Base-by-base conservation (phyloP, 345 rosid genomes). In the Eucalyptus shirleyi region DNA sequence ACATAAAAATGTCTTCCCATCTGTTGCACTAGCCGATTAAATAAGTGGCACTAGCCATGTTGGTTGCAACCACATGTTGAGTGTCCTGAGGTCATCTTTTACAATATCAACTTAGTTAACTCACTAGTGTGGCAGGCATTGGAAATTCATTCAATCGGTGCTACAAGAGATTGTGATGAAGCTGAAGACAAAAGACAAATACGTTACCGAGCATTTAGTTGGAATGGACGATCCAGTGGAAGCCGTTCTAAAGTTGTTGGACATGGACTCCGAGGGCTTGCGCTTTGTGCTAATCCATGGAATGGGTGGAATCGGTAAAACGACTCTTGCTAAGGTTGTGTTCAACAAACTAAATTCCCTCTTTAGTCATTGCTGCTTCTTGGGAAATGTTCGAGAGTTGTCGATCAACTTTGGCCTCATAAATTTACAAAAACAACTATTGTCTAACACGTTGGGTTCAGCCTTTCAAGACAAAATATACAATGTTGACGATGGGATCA, bases 401-500 rank as follows among this genome's bases (percentile, higher is more conserved):
- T 59, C 15, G 5, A 5, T 0, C 15, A 0, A 7, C 2, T 59
- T 2, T 59, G 65, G 30, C n/a, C 5, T 26, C 13, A 26, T 24
- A 2, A 26, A 1, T 11, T 59, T 59, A 3, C n/a, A 59, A 2
- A 59, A 59, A 59, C 67, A 59, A 59, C 0, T 59, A 59, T 59
- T 59, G 13, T 59, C 15, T 11, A 0, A 0, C n/a, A 59, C 13
- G 5, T 59, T 26, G n/a, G 2, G 65, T 59, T 59, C 0, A 4
- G 65, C 7, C 15, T 26, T 26, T 11, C 15, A 2, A 9, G 65
- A 59, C 6, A 6, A 11, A 26, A 26, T 59, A 13, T 1, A 59
- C 2, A n/a, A 26, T 26, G 65, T 2, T 0, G 65, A 59, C 1
- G 65, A 59, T 26, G 65, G 65, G n/a, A 59, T 59, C 65, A 59